Base-by-base conservation (phyloP, 495 filamentous ascomycete genomes). In the Rhypophila decipiens region DNA sequence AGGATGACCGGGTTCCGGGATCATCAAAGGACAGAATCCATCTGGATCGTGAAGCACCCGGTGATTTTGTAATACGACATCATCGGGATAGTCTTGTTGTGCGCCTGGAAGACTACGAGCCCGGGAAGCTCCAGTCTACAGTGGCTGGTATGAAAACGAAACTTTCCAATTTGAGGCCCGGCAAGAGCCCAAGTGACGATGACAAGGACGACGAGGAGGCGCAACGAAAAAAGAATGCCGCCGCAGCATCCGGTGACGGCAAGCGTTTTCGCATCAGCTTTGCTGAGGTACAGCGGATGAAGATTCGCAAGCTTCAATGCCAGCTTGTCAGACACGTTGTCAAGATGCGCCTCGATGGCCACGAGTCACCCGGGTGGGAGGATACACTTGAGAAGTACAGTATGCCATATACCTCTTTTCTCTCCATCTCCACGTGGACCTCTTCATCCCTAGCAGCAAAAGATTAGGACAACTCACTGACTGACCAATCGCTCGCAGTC, bases 211-310 rank as follows among this genome's bases (percentile, higher is more conserved):
- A 15, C 35, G 35, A 38, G 17, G 35, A 15, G 35, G n/a, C 35
- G 35, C 7, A 5, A 38, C 9, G 17, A 18, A 8, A 38, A 38
- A 17, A 11, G 5, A 38, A 38, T 5, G 10, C 5, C 5, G n/a
- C n/a, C 35, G 18, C 27, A 31, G 27, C 5, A 5, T 15, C 7
- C 35, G 35, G n/a, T 15, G 7, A 15, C 35, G 35, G n/a, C 5
- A 5, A 15, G n/a, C 35, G 35, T 5, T 38, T 38, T 15, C 35
- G 35, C 5, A 38, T 38, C 35, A 38, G n/a, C 9, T 38, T 38
- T 38, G 35, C 35, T 15, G 35, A 38, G 17, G 35, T 38, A 38
- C 35, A 38, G 35, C 35, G 35, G 7, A 38, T 38, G 35, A 38
- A 17, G 18, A 15, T 38, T 38, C 35, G 35, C 7, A 38, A 38